Evolutionary conservation across 1,284 basidiomycete species (phyloP), one percentile per base, ranked within the genome.

Genomic region (Ceratorhiza oryzae-sativae): DNA sequence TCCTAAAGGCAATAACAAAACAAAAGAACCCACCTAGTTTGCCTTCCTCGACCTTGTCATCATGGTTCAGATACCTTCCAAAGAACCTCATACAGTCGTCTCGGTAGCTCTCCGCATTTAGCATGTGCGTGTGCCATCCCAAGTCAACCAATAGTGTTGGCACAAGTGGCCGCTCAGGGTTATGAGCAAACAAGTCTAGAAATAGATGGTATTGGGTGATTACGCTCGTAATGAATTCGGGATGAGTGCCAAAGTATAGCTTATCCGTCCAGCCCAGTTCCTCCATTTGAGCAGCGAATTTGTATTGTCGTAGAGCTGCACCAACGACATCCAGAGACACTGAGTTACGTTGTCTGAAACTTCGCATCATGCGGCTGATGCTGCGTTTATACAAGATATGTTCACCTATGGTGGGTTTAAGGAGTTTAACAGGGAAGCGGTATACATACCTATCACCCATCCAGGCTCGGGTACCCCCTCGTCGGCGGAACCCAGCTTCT

Each of bases 81-180:
- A 75, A 45, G 32, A 61, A 59, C 39, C 39, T 18, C 62, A 42
- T 51, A n/a, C 32, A 60, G 12, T 72, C 73, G 6, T 32, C 45
- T 2, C 60, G 34, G 41, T 74, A 75, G 20, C 27, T 23, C 36
- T 63, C 51, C 9, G 49, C 73, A 45, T 42, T 61, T 18, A 75
- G 63, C 67, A 74, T 73, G 55, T 74, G 74, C n/a, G 74, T 75
- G 42, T 74, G 73, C 74, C 74, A 75, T 18, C 49, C 73, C 13
- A 75, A 45, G 45, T 75, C 74, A 13, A 75, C 72, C 48, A 75
- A 55, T 20, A 72, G 41, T 4, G 73, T 75, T 10, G 73, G 74
- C 6, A 75, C 73, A 18, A 61, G 51, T 9, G 56, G 49, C 15
- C 34, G 36, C n/a, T 39, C 23, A 20, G 62, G 63, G 25, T 65